Evolutionary conservation across 1,284 basidiomycete genomes (phyloP).

Genomic region (Marasmius tenuissimus): DNA sequence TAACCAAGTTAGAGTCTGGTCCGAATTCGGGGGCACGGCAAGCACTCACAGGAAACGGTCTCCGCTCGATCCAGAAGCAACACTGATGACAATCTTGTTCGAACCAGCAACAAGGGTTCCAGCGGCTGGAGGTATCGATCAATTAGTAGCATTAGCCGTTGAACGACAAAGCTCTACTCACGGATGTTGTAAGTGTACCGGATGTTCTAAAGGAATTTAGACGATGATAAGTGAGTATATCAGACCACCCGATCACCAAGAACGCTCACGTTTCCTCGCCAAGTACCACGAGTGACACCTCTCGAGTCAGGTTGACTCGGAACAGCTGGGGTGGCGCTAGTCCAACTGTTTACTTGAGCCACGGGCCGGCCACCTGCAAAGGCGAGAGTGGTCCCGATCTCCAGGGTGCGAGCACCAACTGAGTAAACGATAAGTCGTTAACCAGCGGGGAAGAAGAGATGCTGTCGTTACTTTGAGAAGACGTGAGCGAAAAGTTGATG

Average conservation of each 20-base stretch:
- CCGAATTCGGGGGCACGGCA: not conserved
- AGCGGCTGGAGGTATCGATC: constrained; percentile 18
- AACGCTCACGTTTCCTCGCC: constrained; percentile 31
- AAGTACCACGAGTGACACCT: constrained; percentile 22
- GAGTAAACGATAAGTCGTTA: constrained; percentile 1
- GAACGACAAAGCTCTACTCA: constrained; percentile 13
- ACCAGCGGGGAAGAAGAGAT: no score
- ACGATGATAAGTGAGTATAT: not conserved
- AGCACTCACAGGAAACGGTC: constrained; percentile 27
- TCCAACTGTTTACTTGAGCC: constrained; percentile 29
- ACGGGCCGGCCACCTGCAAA: constrained; percentile 36
- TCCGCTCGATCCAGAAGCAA: constrained; percentile 33
- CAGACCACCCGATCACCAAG: not conserved
- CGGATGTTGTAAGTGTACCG: constrained; percentile 32
- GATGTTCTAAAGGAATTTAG: constrained; percentile 24
- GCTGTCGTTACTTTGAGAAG: constrained; percentile 15
- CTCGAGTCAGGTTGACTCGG: constrained; percentile 31
- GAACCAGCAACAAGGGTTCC: constrained; percentile 28
- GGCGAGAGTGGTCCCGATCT: constrained; percentile 33
- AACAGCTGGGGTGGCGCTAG: constrained; percentile 25
- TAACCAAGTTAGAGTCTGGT: not conserved
- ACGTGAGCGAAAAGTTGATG: constrained; percentile 26
- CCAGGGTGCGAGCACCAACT: constrained; percentile 32
- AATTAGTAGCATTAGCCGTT: not conserved
- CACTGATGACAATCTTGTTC: constrained; percentile 26